These are phyloP conservation scores for Cryptococcus jaspeensis DNA, from an alignment of 1,284 basidiomycete species.

Conservation along the genomic window DNA sequence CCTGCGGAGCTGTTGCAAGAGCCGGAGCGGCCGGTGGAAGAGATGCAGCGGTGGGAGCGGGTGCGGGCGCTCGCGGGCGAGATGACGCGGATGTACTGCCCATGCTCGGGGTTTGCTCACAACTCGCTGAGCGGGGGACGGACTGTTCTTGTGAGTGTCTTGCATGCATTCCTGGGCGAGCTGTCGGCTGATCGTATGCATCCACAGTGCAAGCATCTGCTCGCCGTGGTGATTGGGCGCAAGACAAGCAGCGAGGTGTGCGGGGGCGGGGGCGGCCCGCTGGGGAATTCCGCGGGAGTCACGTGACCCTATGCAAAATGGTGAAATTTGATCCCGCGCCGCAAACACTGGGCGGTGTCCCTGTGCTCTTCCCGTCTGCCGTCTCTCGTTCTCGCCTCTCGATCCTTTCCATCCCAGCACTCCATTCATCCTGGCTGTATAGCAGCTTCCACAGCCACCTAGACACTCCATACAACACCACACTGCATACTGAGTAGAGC, in stretches of 20 bases:
- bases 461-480: too few species aligned
- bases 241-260: conserved; percentile 26
- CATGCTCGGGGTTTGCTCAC: conserved; percentile 44
- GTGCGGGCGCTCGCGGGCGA: conserved; percentile 5
- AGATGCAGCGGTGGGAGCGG: conserved; percentile 1
- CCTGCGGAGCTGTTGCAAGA: too few species aligned
- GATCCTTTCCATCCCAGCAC: background rate
- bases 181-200: background rate
- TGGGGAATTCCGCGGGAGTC: too few species aligned
- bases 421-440: background rate
- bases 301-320: too few species aligned
- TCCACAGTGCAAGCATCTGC: conserved; percentile 47
- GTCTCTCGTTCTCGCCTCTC: background rate
- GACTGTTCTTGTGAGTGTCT: conserved; percentile 32
- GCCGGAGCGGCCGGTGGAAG: too few species aligned
- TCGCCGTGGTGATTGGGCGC: conserved; percentile 38
- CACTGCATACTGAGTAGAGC: too few species aligned
- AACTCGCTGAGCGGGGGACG: conserved; percentile 35
- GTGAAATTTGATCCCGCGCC: too few species aligned
- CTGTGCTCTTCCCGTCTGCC: background rate
- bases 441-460: background rate
- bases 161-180: background rate
- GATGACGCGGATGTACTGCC: conserved; percentile 39
- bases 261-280: background rate
- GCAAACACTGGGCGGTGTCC: background rate